Base-by-base conservation (phyloP, 441 rosid species). In the Raphanus hybrid region DNA sequence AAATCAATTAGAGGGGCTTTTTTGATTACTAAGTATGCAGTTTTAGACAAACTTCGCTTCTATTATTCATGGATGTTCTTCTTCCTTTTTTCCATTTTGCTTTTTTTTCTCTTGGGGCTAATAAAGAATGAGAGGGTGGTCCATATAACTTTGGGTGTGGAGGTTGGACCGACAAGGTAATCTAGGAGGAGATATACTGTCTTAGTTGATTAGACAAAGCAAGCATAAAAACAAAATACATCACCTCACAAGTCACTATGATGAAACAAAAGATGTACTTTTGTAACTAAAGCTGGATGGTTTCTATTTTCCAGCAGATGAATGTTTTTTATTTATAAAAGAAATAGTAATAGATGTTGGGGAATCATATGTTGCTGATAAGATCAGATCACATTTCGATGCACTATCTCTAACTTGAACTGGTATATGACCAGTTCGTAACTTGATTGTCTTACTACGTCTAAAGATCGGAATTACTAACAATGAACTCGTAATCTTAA, bases 151-250 rank as follows among this genome's bases (percentile, higher is more conserved):
- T 78, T 70, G 64, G 55, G 29, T 68, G 70, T 75, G 78, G 64
- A 79, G 78, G 64, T 79, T 64, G 79, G 48, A 48, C 75, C 82
- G 79, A 79, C 82, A 79, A 70, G 71, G 79, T 79, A 70, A 79
- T 79, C 82, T 79, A 69, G 79, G 82, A 75, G 12, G 72, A 79
- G 76, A 79, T 75, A 69, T 75, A 70, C 8, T 79, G 79, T 79
- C 81, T 64, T 64, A 70, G 58, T 27, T 79, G 82, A 79, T 75
- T 74, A 74, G 79, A 79, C 75, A 75, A 79, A 79, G 59, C 79
- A 64, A 70, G 48, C 59, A 57, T 45, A 73, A 70, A 59, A 74
- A 65, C 45, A 79, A 65, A 74, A 75, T 78, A 78, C 43, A 73
- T 73, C 82, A 78, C 61, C 37, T 67, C 81, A 73, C 48, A 78